Evolutionary conservation across 2,329 filamentous ascomycete genomes (phyloP), one percentile per base, ranked within the genome.

Genomic region (Neopestalotiopsis sp.): DNA sequence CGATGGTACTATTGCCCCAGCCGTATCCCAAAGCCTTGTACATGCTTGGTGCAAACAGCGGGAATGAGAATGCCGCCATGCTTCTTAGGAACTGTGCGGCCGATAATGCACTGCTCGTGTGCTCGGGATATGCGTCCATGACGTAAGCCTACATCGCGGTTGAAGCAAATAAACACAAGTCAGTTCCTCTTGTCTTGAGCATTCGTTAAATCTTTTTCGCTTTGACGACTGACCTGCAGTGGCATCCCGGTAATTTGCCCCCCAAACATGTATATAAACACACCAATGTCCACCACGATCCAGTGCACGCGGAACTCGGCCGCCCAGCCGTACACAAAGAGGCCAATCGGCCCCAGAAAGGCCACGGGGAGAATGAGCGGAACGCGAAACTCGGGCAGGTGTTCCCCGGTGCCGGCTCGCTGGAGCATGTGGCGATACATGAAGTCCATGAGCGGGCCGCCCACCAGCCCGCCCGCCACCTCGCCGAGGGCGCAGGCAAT

Each of bases 401-500:
- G 74, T 1, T 73, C 71, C 2, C 70, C 71, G 2, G 71, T 34
- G 6, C 61, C 64, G 7, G 40, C 32, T 4, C 67, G 69, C 10
- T 5, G 62, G 61, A 49, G 65, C 58, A 70, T 67, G 30, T 65
- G 40, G 10, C 74, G 71, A 73, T 80, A 86, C 4, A 82, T 70
- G 10, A 69, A 71, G 68, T 87, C 86, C 75, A 85, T 83, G 0
- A 84, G 34, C 0, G 77, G 76, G 0, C 81, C 84, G 9, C 81
- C 81, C 1, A 87, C 72, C 69, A 88, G 85, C 0, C 84, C 81
- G 7, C 86, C 89, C 0, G 86, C 76, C 67, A 90, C 83, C 78
- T 92, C 91, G 1, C 91, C 91, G 0, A 91, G 56, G 0, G 87
- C 89, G 24, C 89, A 84, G 10, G 90, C 87, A 56, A 91, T 84